phyloP scores from a whole-genome alignment of 306 rosid genomes.

The Delonix regia region DNA sequence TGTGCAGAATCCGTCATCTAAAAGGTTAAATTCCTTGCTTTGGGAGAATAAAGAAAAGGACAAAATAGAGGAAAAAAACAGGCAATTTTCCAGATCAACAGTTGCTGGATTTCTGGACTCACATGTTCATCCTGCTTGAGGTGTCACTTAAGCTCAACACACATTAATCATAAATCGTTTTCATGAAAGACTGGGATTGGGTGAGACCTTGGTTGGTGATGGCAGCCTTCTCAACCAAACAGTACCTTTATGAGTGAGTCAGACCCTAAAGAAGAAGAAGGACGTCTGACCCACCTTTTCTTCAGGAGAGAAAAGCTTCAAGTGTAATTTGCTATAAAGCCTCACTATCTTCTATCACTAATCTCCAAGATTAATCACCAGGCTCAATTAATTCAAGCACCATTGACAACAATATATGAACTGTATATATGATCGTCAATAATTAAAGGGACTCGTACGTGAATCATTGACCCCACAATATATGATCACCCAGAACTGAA shows the following conservation, averaged over 20 bases:
- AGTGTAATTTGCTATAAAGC: neutral
- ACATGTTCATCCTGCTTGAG: too few relatives aligned
- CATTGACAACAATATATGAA: slow-evolving; percentile 31
- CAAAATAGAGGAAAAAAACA: neutral
- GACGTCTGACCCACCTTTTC: slow-evolving; percentile 43
- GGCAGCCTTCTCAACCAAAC: slow-evolving; percentile 40
- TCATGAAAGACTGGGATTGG: slow-evolving; percentile 28
- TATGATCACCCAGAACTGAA: neutral
- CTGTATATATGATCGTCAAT: neutral
- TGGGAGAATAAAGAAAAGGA: neutral
- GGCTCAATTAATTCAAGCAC: slow-evolving; percentile 22
- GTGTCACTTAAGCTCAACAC: neutral
- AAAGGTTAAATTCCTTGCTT: neutral
- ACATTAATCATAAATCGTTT: slow-evolving; percentile 28
- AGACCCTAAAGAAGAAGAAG: slow-evolving; percentile 20
- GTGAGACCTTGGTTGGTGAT: slow-evolving; percentile 39
- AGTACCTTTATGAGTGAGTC: slow-evolving; percentile 32
- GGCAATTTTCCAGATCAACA: slow-evolving; percentile 24
- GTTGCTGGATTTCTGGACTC: too few relatives aligned
- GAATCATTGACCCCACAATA: slow-evolving; percentile 1
- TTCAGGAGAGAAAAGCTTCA: slow-evolving; percentile 16
- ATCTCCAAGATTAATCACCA: slow-evolving; percentile 27
- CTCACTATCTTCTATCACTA: neutral
- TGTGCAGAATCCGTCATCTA: neutral
- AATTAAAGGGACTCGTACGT: neutral